phyloP scores from a whole-genome alignment of 139 green algal species.

The Closterium sp. region DNA sequence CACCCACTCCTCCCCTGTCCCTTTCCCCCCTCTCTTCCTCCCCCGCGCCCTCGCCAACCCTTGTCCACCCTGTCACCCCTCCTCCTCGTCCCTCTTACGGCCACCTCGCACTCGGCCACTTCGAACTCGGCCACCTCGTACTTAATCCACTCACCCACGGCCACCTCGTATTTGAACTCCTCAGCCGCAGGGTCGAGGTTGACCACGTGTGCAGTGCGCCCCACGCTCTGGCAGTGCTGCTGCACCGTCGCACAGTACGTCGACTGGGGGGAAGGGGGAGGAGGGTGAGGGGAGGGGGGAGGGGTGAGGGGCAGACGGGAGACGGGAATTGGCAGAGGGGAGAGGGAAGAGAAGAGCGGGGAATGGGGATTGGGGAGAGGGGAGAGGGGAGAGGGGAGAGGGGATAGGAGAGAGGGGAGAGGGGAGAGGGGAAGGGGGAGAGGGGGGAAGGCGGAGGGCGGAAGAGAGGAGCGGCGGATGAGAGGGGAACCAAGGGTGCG shows the following conservation, averaged over 20 bases:
- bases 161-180: constrained; percentile 86
- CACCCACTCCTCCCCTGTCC: too few relatives aligned
- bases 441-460: neutral
- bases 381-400: neutral
- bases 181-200: constrained; percentile 97
- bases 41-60: too few relatives aligned
- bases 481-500: neutral
- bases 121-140: too few relatives aligned
- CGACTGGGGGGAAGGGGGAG: constrained; percentile 67
- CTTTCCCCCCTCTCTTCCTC: too few relatives aligned
- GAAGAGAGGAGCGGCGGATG: neutral
- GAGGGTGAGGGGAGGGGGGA: neutral
- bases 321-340: neutral
- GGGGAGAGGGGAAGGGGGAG: constrained; percentile 12
- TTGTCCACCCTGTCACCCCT: too few relatives aligned
- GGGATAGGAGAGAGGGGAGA: neutral
- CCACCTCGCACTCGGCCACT: too few relatives aligned
- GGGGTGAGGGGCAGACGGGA: neutral
- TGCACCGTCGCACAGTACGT: constrained; percentile 91
- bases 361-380: neutral
- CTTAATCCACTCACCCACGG: constrained; percentile 58
- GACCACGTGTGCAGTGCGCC: constrained; percentile 77
- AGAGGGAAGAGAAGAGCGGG: neutral
- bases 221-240: constrained; percentile 86
- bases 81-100: too few relatives aligned